These are phyloP conservation scores for Candida sojae DNA, from an alignment of 1,139 yeast genomes.

Conservation along the genomic window DNA sequence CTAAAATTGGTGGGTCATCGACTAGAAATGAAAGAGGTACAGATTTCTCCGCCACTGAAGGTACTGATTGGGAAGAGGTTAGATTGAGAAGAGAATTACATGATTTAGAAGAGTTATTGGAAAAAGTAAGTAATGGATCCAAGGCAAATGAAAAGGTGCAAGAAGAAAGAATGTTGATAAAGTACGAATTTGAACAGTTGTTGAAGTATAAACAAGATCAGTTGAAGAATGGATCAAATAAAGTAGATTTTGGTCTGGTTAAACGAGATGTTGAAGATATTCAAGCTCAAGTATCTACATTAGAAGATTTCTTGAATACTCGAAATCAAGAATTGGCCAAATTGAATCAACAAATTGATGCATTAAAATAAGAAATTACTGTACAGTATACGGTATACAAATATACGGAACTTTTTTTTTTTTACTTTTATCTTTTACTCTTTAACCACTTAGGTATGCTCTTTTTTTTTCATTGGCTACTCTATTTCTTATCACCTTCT, in stretches of 20 bases:
- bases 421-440: background rate
- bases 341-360: constrained; percentile 45
- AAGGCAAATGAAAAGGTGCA: constrained; percentile 26
- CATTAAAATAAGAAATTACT: constrained; percentile 15
- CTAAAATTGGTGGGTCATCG: constrained; percentile 47
- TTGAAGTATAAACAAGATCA: constrained; percentile 65
- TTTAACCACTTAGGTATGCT: no score
- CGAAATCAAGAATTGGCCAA: constrained; percentile 53
- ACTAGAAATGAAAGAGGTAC: constrained; percentile 63
- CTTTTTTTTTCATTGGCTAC: background rate
- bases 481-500: constrained; percentile 33
- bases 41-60: constrained; percentile 72
- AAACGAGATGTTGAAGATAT: constrained; percentile 63
- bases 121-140: constrained; percentile 57
- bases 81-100: constrained; percentile 77
- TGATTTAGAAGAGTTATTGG: constrained; percentile 66
- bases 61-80: constrained; percentile 86
- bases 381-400: background rate
- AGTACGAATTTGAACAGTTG: constrained; percentile 81
- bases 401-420: constrained; percentile 2
- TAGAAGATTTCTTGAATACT: constrained; percentile 55
- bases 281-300: constrained; percentile 61
- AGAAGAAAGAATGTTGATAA: constrained; percentile 35
- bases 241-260: constrained; percentile 40
- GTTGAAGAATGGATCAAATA: constrained; percentile 15